Evolutionary conservation across 768 basidiomycete genomes (phyloP), one percentile per base, ranked within the genome.

Genomic region (Epithele typhae): DNA sequence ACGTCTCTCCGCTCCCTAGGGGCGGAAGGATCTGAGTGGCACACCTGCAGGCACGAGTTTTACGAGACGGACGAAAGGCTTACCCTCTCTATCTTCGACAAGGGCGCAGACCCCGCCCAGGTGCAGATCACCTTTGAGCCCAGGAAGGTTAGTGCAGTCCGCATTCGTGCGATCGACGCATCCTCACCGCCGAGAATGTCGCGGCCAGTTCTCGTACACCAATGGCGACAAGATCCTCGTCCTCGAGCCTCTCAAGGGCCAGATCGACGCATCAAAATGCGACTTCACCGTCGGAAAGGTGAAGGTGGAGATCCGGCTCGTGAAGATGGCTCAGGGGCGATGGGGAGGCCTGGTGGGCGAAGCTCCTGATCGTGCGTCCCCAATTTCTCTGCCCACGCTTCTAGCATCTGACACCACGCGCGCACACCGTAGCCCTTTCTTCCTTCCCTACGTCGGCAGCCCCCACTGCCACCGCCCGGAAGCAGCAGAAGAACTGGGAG

Each of bases 401-500:
- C 7, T 14, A 14, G 8, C 14, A 7, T 30, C 27, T 30, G 14
- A 30, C 27, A 7, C 27, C 27, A 7, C 27, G 27, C 27, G 8
- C 27, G 27, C 27, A 7, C 27, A 14, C 40, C 48, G 48, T 9
- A 48, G 63, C 36, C 47, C 64, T 54, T 48, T 65, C 37, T 39
- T 63, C 25, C 43, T 65, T 22, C 52, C 52, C 71, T 12, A 53
- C 68, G 14, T 62, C 71, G 27, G 62, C 70, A 1, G 64, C 71
- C n/a, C 55, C 65, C 8, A 38, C 63, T 39, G 39, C 54, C 27
- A 38, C 40, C 52, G 67, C 25, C 64, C 65, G 53, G 74, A 70
- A 70, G 54, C 70, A 67, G 52, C 71, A 60, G 47, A 93, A 89
- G 73, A 92, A 99, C 58, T 99, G 95, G 95, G 93, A 95, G 45